phyloP scores from a whole-genome alignment of 768 basidiomycete species.

The Suillus fuscotomentosus region DNA sequence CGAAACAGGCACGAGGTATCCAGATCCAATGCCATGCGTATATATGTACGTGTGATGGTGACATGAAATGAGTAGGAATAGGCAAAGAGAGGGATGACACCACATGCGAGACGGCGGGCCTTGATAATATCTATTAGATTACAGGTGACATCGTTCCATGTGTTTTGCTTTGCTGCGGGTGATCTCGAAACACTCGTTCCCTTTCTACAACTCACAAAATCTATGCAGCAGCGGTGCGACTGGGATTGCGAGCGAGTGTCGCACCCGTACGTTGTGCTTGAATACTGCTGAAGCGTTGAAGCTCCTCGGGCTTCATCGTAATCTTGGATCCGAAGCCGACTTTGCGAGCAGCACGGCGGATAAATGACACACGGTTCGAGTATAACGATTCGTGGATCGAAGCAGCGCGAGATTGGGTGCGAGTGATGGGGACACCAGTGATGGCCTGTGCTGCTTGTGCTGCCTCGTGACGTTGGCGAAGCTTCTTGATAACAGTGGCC shows the following conservation, averaged over 20 bases:
- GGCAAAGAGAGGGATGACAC: slow-evolving; percentile 13
- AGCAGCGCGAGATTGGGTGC: slow-evolving; percentile 87
- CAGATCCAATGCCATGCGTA: slow-evolving; percentile 10
- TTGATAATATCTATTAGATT: slow-evolving; percentile 12
- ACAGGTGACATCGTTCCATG: slow-evolving; percentile 8
- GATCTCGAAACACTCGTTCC: background rate
- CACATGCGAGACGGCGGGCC: slow-evolving; percentile 11
- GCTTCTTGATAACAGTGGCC: slow-evolving; percentile 82
- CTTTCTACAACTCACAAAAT: slow-evolving; percentile 3
- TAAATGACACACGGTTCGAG: slow-evolving; percentile 93
- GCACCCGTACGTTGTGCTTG: slow-evolving; percentile 79
- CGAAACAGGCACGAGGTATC: slow-evolving; percentile 8
- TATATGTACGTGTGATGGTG: slow-evolving; percentile 9
- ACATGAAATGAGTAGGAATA: slow-evolving; percentile 4
- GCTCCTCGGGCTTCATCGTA: slow-evolving; percentile 79
- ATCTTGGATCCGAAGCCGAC: slow-evolving; percentile 86
- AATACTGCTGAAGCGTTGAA: slow-evolving; percentile 83
- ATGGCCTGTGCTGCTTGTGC: slow-evolving; percentile 33
- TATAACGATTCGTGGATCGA: slow-evolving; percentile 91
- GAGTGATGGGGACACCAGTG: slow-evolving; percentile 65
- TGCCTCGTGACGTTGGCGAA: slow-evolving; percentile 65
- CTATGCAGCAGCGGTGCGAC: slow-evolving; percentile 51
- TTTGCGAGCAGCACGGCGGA: slow-evolving; percentile 83
- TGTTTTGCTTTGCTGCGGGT: background rate
- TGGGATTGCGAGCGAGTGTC: slow-evolving; percentile 76